Evolutionary conservation across 306 rosid species (phyloP).

Genomic region (Rosa persica): DNA sequence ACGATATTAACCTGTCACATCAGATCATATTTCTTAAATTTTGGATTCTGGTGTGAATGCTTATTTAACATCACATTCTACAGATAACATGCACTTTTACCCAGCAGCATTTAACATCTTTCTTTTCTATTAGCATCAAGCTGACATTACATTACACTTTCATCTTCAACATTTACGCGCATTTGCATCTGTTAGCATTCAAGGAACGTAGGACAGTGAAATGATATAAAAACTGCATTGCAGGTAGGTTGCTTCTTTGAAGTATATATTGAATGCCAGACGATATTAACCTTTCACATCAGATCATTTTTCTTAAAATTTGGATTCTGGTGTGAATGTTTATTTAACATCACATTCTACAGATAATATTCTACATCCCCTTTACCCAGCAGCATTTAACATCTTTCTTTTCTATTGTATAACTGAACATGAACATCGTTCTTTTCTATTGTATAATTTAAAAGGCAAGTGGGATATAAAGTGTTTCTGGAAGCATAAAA

Average conservation of each 20-base stretch:
- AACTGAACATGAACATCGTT: background rate
- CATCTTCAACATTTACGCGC: background rate
- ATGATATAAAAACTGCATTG: background rate
- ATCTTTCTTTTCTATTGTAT: no score
- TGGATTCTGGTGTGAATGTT: background rate
- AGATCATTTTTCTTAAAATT: no score
- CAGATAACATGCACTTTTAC: background rate
- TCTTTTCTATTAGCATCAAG: no score
- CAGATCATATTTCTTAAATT: no score
- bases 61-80: background rate
- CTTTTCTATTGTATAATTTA: conserved; percentile 15
- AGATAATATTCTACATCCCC: background rate
- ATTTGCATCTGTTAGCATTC: conserved; percentile 5
- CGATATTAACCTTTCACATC: background rate
- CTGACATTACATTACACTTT: background rate
- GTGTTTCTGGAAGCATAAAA: conserved; percentile 17
- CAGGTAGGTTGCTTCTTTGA: background rate
- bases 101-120: conserved; percentile 1
- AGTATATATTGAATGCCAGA: background rate
- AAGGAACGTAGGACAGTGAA: background rate
- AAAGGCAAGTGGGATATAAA: conserved; percentile 23
- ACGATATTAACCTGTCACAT: background rate
- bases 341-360: background rate
- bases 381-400: background rate
- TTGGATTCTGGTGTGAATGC: background rate